A percentile compares a stretch with the other conserved stretches of the same genome.
phyloP scores from a whole-genome alignment of 139 green algal species.

The Mesotaenium endlicherianum region DNA sequence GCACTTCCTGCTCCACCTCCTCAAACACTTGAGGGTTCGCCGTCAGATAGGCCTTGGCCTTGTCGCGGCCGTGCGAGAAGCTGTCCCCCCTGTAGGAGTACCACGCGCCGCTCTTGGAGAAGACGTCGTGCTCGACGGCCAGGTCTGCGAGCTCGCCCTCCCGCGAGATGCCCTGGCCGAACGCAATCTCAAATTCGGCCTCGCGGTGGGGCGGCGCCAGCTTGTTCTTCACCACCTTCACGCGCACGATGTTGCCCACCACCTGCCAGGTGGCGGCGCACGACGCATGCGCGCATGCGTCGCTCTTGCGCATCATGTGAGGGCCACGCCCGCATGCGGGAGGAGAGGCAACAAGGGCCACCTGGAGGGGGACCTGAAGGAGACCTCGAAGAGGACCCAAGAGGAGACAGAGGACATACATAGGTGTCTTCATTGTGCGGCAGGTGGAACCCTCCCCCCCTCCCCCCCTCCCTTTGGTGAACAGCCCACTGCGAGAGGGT shows the following conservation, averaged over 20 bases:
- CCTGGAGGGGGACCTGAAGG: too few species aligned
- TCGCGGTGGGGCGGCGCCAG: background rate
- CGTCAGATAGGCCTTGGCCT: slow-evolving; percentile 1
- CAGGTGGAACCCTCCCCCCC: too few species aligned
- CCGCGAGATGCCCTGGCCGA: slow-evolving; percentile 12
- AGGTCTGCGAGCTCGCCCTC: slow-evolving; percentile 17
- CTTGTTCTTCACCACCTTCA: slow-evolving; percentile 39
- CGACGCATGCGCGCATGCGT: too few species aligned
- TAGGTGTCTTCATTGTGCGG: too few species aligned
- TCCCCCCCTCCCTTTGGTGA: too few species aligned
- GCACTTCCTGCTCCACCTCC: background rate
- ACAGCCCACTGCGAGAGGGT: too few species aligned
- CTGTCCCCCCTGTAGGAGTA: slow-evolving; percentile 15
- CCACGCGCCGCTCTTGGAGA: slow-evolving; percentile 7
- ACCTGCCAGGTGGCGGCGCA: too few species aligned
- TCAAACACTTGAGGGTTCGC: slow-evolving; percentile 17
- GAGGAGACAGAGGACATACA: too few species aligned
- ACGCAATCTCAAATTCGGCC: slow-evolving; percentile 22
- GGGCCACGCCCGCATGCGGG: too few species aligned
- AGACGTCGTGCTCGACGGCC: background rate
- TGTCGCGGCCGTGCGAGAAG: slow-evolving; percentile 47
- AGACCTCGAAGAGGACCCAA: too few species aligned
- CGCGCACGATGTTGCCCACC: slow-evolving; percentile 18
- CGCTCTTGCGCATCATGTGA: too few species aligned
- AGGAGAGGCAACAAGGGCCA: too few species aligned